phyloP scores from a whole-genome alignment of 192 early-diverging fungal genomes.

The Coemansia sp. region DNA sequence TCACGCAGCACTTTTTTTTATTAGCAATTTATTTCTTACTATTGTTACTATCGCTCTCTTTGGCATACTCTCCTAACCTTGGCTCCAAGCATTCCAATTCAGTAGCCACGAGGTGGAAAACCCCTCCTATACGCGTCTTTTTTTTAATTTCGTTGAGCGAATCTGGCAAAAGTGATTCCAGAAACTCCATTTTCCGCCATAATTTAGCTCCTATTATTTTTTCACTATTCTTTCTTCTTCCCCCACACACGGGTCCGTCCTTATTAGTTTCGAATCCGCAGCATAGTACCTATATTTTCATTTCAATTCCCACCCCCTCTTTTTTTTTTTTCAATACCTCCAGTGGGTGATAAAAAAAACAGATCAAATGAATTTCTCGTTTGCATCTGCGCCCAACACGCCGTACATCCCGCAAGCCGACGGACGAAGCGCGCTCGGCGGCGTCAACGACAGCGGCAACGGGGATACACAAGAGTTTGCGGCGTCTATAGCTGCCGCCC shows the following conservation, averaged over 20 bases:
- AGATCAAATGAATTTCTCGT: conserved; percentile 52
- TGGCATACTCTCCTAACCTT: background rate
- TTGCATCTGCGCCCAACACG: conserved; percentile 54
- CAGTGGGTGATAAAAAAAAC: background rate
- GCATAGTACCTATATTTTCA: background rate
- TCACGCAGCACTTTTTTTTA: conserved; percentile 5
- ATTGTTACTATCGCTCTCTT: background rate
- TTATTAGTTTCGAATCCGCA: conserved; percentile 1
- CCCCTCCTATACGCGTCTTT: background rate
- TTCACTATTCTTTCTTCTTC: background rate
- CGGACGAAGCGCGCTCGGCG: conserved; percentile 9
- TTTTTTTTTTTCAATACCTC: background rate
- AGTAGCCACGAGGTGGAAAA: background rate
- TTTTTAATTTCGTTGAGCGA: background rate
- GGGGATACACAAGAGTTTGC: background rate
- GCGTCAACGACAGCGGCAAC: background rate
- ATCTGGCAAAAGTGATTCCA: background rate
- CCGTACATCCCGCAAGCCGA: conserved; percentile 51
- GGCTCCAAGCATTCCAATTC: background rate
- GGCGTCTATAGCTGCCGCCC: conserved; percentile 6
- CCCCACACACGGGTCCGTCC: background rate
- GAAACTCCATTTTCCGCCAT: background rate
- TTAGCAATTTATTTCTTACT: background rate
- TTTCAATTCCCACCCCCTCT: background rate
- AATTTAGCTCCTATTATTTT: background rate